Base-by-base conservation (phyloP, 345 rosid genomes). In the Citrus trifoliata region DNA sequence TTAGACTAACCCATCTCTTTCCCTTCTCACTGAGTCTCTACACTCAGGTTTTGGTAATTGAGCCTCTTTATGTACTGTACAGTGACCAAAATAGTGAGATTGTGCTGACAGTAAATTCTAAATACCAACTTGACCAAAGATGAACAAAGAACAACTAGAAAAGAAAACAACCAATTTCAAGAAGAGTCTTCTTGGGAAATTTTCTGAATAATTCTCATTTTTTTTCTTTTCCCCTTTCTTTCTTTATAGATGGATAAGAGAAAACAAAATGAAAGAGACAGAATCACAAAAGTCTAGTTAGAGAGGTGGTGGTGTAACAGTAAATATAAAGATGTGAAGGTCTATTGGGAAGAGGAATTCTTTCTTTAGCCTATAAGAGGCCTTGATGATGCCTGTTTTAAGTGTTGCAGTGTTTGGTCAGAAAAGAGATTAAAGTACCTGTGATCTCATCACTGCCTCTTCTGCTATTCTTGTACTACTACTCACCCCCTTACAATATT, bases 401-500 rank as follows among this genome's bases (percentile, higher is more conserved):
- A 85, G 79, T 79, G 65, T 82, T 86, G 90, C 88, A 88, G 86
- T 79, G 85, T 85, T 80, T 81, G 86, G 85, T 83, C 90, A 81
- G 87, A 82, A 75, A 79, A 78, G 77, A 82, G 87, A 83, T 85
- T 83, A 86, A 85, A 86, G 83, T 86, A 76, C 82, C 80, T 86
- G 79, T 85, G 86, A 67, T 78, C 82, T 89, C 88, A 77, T 88
- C 84, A 63, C 86, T 82, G 86, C 82, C 35, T 71, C 76, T 77
- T 68, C 83, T 81, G 84, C 82, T 81, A 58, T 85, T 83, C 82
- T 67, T 83, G 79, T 81, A 78, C 81, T 76, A 46, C 62, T 22
- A 56, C 10, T 21, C 51, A 75, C 67, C 48, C 27, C 58, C 12
- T 21, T 51, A 75, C 61, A 32, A 48, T 12, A 32, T 35, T 37